Evolutionary conservation across 768 basidiomycete genomes (phyloP).

Genomic region (Lentinula lateritia): DNA sequence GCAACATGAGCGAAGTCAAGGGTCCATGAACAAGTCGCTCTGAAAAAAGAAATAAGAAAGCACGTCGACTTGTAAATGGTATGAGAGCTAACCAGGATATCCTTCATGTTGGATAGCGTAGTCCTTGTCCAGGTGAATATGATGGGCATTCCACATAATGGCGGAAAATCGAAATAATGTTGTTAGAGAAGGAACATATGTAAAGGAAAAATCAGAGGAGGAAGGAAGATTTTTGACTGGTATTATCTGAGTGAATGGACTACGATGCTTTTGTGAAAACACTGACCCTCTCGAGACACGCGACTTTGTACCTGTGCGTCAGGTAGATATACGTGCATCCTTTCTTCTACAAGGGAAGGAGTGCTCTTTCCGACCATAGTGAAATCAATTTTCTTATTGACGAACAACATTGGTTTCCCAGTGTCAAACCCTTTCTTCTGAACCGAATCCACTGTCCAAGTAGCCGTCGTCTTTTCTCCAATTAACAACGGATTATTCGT

Average conservation of each 20-base stretch:
- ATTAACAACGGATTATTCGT: constrained; percentile 38
- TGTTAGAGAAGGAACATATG: constrained; percentile 59
- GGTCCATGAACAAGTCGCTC: constrained; percentile 86
- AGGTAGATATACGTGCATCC: constrained; percentile 62
- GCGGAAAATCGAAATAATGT: constrained; percentile 85
- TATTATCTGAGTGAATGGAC: not conserved
- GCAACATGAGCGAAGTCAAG: constrained; percentile 71
- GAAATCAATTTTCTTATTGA: constrained; percentile 58
- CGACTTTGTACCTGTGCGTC: constrained; percentile 22
- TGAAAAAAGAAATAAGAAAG: constrained; percentile 18
- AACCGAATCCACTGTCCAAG: constrained; percentile 42
- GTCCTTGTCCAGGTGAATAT: constrained; percentile 77
- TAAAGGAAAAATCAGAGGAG: constrained; percentile 53
- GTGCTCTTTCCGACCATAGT: constrained; percentile 34
- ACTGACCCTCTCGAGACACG: constrained; percentile 39
- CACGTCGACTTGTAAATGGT: not conserved
- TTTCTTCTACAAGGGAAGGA: constrained; percentile 54
- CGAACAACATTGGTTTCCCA: constrained; percentile 67
- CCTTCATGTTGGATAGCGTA: constrained; percentile 65
- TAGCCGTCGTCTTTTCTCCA: constrained; percentile 46
- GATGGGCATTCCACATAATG: constrained; percentile 80
- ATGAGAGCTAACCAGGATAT: constrained; percentile 48
- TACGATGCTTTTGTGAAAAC: not conserved
- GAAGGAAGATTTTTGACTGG: constrained; percentile 48
- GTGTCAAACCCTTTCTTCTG: constrained; percentile 63